Conservation (phyloP, 2,329 filamentous ascomycete species). For the Tympanopsis confertula region DNA sequence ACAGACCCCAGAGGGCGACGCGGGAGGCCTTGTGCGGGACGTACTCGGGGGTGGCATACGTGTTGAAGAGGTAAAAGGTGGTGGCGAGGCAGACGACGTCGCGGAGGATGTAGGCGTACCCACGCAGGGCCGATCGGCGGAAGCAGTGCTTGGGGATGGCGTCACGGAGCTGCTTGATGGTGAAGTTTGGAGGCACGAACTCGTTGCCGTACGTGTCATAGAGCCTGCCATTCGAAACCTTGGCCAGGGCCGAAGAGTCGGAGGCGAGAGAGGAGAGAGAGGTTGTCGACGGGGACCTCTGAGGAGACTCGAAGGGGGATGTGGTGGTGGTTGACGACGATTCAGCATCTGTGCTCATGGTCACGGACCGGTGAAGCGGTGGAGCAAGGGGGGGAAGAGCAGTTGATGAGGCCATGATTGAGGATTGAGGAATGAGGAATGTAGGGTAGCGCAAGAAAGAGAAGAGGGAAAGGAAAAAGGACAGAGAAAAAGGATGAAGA, state of each 20-base stretch:
- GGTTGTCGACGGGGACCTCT: slow-evolving; percentile 65
- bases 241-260: slow-evolving; percentile 24
- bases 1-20: slow-evolving; percentile 38
- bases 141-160: slow-evolving; percentile 53
- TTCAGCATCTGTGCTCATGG: slow-evolving; percentile 3
- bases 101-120: slow-evolving; percentile 42
- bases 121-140: slow-evolving; percentile 36
- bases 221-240: slow-evolving; percentile 48
- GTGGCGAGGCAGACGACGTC: slow-evolving; percentile 36
- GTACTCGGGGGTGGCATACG: slow-evolving; percentile 32
- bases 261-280: slow-evolving; percentile 84
- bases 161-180: slow-evolving; percentile 37
- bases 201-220: slow-evolving; percentile 89
- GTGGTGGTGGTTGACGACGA: slow-evolving; percentile 38
- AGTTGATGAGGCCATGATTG: background rate
- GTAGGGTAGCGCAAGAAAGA: no score
- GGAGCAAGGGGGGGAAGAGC: background rate
- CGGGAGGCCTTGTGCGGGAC: slow-evolving; percentile 31
- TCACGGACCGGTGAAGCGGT: background rate
- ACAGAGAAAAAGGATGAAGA: slow-evolving; percentile 1
- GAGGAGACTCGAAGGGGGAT: slow-evolving; percentile 48
- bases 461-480: background rate
- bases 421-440: no score
- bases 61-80: slow-evolving; percentile 37
- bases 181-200: slow-evolving; percentile 88